Conservation (phyloP, 805 yeast species). For the Pichia pseudocactophila region DNA sequence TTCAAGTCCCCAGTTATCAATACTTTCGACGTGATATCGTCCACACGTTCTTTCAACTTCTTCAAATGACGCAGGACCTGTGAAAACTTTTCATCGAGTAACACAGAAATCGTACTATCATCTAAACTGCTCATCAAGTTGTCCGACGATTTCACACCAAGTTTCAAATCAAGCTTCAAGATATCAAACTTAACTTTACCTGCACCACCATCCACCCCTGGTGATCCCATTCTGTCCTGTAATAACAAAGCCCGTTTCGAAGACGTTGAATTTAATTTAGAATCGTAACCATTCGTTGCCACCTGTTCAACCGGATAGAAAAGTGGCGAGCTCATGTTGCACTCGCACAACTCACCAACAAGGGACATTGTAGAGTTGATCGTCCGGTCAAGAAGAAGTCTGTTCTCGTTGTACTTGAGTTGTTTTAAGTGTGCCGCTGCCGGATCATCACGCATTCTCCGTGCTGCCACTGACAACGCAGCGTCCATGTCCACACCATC, state of each 20-base stretch:
- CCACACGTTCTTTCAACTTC: constrained; percentile 73
- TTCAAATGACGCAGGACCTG: constrained; percentile 59
- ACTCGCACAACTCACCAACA: constrained; percentile 41
- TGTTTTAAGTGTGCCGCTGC: constrained; percentile 32
- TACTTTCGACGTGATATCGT: constrained; percentile 87
- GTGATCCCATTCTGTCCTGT: constrained; percentile 22
- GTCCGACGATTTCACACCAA: constrained; percentile 34
- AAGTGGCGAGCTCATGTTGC: constrained; percentile 53
- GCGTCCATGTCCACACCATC: constrained; percentile 1
- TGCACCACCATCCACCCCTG: no score
- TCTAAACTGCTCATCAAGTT: constrained; percentile 51
- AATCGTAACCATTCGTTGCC: constrained; percentile 14
- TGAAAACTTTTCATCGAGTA: constrained; percentile 59
- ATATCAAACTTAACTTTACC: constrained; percentile 40
- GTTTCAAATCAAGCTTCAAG: constrained; percentile 51
- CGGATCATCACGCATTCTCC: constrained; percentile 4
- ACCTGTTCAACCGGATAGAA: constrained; percentile 42
- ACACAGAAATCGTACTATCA: constrained; percentile 55
- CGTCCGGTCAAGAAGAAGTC: constrained; percentile 53
- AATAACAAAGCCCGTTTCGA: constrained; percentile 47
- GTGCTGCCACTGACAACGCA: no score
- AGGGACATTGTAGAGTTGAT: constrained; percentile 46
- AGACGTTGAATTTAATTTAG: constrained; percentile 36
- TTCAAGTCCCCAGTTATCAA: constrained; percentile 95
- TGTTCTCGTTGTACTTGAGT: constrained; percentile 65